Evolutionary conservation across 2,329 filamentous ascomycete genomes (phyloP).

Genomic region (Fusarium goolgardi): DNA sequence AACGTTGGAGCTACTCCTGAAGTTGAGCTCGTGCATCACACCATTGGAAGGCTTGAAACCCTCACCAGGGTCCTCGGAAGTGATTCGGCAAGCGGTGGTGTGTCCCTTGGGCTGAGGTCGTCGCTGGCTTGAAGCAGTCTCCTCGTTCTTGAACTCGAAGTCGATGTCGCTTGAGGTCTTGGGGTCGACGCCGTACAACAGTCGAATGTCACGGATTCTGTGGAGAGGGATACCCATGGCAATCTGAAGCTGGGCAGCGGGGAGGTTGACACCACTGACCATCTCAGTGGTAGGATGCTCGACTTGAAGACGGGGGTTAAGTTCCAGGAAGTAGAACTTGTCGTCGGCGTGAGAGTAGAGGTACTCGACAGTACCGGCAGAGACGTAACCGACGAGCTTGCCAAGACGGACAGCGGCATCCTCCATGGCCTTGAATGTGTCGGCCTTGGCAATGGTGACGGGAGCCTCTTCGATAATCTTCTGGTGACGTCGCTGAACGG

Average conservation of each 20-base stretch:
- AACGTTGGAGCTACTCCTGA: slow-evolving; percentile 97
- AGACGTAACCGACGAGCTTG: slow-evolving; percentile 96
- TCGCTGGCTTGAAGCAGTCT: slow-evolving; percentile 85
- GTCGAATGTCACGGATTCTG: slow-evolving; percentile 93
- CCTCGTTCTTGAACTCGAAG: slow-evolving; percentile 92
- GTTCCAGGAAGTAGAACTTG: slow-evolving; percentile 99
- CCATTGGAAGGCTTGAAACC: slow-evolving; percentile 99
- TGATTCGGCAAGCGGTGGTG: slow-evolving; percentile 98
- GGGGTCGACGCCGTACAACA: slow-evolving; percentile 95
- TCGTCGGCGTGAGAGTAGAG: slow-evolving; percentile 97
- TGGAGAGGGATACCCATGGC: slow-evolving; percentile 98
- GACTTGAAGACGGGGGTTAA: slow-evolving; percentile 99
- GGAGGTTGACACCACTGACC: slow-evolving; percentile 97
- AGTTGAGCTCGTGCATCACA: slow-evolving; percentile 99
- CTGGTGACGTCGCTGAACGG: slow-evolving; percentile 96
- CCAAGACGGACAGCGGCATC: slow-evolving; percentile 94
- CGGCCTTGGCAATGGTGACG: slow-evolving; percentile 90
- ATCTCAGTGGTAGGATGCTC: slow-evolving; percentile 99
- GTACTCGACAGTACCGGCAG: slow-evolving; percentile 98
- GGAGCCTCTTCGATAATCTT: slow-evolving; percentile 99
- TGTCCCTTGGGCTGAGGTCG: slow-evolving; percentile 94
- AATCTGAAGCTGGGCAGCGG: slow-evolving; percentile 96
- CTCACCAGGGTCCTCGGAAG: slow-evolving; percentile 97
- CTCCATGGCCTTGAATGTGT: slow-evolving; percentile 96
- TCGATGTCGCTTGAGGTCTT: slow-evolving; percentile 89